Percentiles rank a stretch among this genome's conserved stretches.
These are phyloP conservation scores for Russula brevipes DNA, from an alignment of 768 basidiomycete species.

Conservation along the genomic window DNA sequence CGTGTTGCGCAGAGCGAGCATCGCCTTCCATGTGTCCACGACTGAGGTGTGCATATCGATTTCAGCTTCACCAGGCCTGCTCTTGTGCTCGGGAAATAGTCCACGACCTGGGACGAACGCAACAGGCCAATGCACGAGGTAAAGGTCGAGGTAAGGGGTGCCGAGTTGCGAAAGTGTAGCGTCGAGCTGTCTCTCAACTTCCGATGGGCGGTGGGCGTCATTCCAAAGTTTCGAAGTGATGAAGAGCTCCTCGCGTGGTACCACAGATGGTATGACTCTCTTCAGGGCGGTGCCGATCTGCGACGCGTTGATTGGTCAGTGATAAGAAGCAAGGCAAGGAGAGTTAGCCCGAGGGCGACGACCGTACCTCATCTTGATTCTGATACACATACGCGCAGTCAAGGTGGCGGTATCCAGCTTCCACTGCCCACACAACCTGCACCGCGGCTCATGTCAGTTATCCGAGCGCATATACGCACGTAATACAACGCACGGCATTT, in stretches of 20 bases:
- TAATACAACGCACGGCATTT: conserved; percentile 46
- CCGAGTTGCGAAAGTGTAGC: conserved; percentile 70
- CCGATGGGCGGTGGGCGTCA: conserved; percentile 55
- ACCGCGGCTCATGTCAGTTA: conserved; percentile 4
- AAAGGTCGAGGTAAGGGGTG: conserved; percentile 74
- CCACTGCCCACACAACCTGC: conserved; percentile 71
- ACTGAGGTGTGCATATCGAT: conserved; percentile 56
- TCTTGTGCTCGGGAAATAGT: conserved; percentile 50
- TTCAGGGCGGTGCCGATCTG: conserved; percentile 64
- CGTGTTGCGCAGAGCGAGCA: conserved; percentile 63
- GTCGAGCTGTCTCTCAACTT: conserved; percentile 70
- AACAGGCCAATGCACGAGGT: conserved; percentile 78
- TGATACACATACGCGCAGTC: conserved; percentile 77
- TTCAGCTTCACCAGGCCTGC: conserved; percentile 42
- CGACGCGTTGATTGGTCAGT: background rate
- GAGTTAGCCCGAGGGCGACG: background rate
- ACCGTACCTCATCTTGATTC: conserved; percentile 62
- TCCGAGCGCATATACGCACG: background rate
- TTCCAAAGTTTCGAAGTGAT: conserved; percentile 86
- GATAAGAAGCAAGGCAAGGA: background rate
- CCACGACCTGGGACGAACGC: conserved; percentile 52
- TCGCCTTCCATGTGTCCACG: conserved; percentile 80
- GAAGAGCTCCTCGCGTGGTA: conserved; percentile 75
- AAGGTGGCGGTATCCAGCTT: conserved; percentile 76
- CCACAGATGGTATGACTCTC: conserved; percentile 71